Conservation (phyloP, 176 grass and related monocot species). For the Bromus sterilis region DNA sequence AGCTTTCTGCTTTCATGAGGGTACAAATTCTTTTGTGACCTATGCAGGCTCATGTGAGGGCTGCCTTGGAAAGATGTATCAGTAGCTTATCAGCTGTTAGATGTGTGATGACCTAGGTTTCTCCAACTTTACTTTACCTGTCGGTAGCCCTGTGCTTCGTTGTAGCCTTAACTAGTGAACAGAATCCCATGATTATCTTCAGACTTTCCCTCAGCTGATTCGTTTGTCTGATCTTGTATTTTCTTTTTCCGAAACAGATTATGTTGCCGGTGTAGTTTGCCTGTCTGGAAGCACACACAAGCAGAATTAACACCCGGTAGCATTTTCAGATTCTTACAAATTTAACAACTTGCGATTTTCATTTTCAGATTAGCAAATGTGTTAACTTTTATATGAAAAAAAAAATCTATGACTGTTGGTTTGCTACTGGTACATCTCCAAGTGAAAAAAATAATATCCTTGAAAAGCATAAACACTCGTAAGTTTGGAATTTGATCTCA, state of each 20-base stretch:
- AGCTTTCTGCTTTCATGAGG: neutral
- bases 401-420: too few species aligned
- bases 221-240: neutral
- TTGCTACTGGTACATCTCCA: too few species aligned
- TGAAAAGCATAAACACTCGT: too few species aligned
- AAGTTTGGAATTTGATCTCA: too few species aligned
- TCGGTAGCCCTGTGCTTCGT: neutral
- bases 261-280: neutral
- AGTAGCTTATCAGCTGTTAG: slow-evolving; percentile 4
- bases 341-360: too few species aligned
- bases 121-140: neutral
- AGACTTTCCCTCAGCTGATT: neutral
- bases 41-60: neutral
- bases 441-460: too few species aligned
- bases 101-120: slow-evolving; percentile 20
- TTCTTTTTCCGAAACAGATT: neutral
- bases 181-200: neutral
- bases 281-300: neutral
- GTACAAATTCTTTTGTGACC: neutral
- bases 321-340: too few species aligned
- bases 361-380: too few species aligned
- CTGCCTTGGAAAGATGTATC: neutral
- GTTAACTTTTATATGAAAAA: too few species aligned
- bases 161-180: slow-evolving; percentile 8
- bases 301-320: too few species aligned